A percentile compares a stretch with the other conserved stretches of the same genome.
phyloP scores from a whole-genome alignment of 495 filamentous ascomycete genomes.

The Lophiostoma macrostomum region DNA sequence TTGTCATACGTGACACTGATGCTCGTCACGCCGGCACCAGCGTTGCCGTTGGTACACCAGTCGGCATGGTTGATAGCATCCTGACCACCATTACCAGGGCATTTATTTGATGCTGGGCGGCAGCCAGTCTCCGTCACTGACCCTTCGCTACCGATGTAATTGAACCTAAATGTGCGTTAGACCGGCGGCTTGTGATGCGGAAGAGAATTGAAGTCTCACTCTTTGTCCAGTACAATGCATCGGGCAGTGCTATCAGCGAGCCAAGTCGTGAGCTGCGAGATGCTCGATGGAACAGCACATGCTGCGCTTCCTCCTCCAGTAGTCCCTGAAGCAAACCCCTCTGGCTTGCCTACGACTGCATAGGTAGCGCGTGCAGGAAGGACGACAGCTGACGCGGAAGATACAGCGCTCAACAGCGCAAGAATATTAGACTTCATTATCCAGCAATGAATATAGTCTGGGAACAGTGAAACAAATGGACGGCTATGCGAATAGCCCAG shows the following conservation, averaged over 20 bases:
- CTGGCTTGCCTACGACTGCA: slow-evolving; percentile 10
- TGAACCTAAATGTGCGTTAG: slow-evolving; percentile 24
- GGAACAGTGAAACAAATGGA: too few species aligned
- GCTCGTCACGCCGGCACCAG: slow-evolving; percentile 5
- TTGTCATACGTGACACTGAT: slow-evolving; percentile 47
- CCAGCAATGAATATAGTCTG: too few species aligned
- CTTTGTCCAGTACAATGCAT: slow-evolving; percentile 12
- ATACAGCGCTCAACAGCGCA: too few species aligned
- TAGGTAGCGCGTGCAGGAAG: too few species aligned
- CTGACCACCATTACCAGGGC: slow-evolving; percentile 49
- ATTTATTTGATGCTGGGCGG: slow-evolving; percentile 28
- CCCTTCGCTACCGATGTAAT: slow-evolving; percentile 48
- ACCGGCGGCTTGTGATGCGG: slow-evolving; percentile 6
- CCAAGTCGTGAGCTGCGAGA: slow-evolving; percentile 11
- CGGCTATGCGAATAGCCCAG: too few species aligned
- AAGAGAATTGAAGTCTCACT: background rate
- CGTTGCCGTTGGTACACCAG: slow-evolving; percentile 43
- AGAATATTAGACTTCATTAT: too few species aligned
- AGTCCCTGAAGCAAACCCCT: slow-evolving; percentile 11
- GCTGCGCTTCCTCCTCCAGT: slow-evolving; percentile 12
- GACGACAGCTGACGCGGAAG: too few species aligned
- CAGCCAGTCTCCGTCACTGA: slow-evolving; percentile 47
- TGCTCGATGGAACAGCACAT: background rate
- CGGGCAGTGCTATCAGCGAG: slow-evolving; percentile 13
- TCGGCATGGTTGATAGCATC: slow-evolving; percentile 53